Conservation (phyloP, 2,329 filamentous ascomycete genomes). For the Fusarium sp. region DNA sequence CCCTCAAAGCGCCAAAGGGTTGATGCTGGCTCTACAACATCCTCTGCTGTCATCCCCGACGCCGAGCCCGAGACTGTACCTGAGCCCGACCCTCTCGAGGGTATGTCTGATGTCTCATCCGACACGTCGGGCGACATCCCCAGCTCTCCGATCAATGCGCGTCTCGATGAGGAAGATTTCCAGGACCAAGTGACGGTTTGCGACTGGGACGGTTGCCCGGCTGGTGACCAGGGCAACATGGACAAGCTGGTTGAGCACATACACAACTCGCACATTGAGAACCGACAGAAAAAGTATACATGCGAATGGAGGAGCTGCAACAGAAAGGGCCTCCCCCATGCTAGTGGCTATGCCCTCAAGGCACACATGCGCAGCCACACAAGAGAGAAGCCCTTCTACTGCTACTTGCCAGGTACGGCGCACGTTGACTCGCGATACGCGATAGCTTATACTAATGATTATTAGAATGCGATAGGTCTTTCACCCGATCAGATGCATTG, state of each 20-base stretch:
- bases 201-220: constrained; percentile 80
- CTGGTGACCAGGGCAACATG: constrained; percentile 81
- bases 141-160: constrained; percentile 74
- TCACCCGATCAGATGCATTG: constrained; percentile 93
- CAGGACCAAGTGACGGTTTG: constrained; percentile 83
- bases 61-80: constrained; percentile 59
- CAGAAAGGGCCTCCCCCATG: constrained; percentile 90
- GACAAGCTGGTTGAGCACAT: constrained; percentile 85
- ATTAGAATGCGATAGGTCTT: constrained; percentile 94
- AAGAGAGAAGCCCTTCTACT: constrained; percentile 98
- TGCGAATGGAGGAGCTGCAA: constrained; percentile 96
- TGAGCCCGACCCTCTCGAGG: constrained; percentile 65
- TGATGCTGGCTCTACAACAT: constrained; percentile 58
- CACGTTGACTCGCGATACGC: not conserved
- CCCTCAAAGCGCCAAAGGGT: constrained; percentile 62
- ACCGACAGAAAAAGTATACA: constrained; percentile 94
- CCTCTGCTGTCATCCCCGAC: constrained; percentile 57
- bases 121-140: constrained; percentile 91
- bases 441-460: constrained; percentile 20
- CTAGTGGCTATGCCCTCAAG: constrained; percentile 93
- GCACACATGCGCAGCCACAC: constrained; percentile 99
- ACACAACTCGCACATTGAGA: constrained; percentile 94
- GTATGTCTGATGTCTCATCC: constrained; percentile 81
- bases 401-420: constrained; percentile 84
- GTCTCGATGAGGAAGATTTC: constrained; percentile 79